These are phyloP conservation scores for Peronospora farinosa DNA, from an alignment of 352 stramenopile species.

Conservation along the genomic window DNA sequence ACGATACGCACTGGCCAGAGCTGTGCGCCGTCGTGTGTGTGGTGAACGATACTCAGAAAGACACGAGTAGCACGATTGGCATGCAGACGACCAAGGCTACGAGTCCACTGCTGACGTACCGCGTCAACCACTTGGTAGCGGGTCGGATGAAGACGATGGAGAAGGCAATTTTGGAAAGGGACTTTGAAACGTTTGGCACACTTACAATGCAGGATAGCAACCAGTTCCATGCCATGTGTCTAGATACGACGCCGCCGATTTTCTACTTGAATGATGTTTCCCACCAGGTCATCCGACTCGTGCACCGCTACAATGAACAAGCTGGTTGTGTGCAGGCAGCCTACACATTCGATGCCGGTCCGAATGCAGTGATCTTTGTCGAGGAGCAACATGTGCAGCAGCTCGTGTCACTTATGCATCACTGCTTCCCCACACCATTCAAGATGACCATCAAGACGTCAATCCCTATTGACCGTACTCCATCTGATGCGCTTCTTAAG, in stretches of 20 bases:
- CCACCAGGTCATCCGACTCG: slow-evolving; percentile 66
- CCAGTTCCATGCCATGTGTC: slow-evolving; percentile 97
- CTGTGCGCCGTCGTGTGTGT: slow-evolving; percentile 95
- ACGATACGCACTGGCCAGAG: slow-evolving; percentile 91
- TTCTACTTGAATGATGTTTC: slow-evolving; percentile 98
- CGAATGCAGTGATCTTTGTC: slow-evolving; percentile 95
- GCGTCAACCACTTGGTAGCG: slow-evolving; percentile 80
- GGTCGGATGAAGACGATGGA: slow-evolving; percentile 87
- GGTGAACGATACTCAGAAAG: slow-evolving; percentile 94
- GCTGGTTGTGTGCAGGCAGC: slow-evolving; percentile 71
- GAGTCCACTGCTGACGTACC: slow-evolving; percentile 86
- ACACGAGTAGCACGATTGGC: slow-evolving; percentile 93
- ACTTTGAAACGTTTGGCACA: slow-evolving; percentile 93
- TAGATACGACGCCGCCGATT: slow-evolving; percentile 97
- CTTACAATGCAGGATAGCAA: slow-evolving; percentile 98
- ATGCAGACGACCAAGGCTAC: slow-evolving; percentile 94
- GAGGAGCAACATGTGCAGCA: slow-evolving; percentile 61
- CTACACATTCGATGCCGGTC: slow-evolving; percentile 99
- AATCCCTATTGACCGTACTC: slow-evolving; percentile 15
- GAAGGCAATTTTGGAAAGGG: slow-evolving; percentile 76
- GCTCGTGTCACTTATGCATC: slow-evolving; percentile 49
- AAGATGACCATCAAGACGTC: slow-evolving; percentile 34
- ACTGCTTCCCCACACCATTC: slow-evolving; percentile 37
- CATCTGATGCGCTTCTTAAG: slow-evolving; percentile 20
- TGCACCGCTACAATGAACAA: slow-evolving; percentile 92